Base-by-base conservation (phyloP, 2,329 filamentous ascomycete species). In the Coleophoma eucalyptorum region DNA sequence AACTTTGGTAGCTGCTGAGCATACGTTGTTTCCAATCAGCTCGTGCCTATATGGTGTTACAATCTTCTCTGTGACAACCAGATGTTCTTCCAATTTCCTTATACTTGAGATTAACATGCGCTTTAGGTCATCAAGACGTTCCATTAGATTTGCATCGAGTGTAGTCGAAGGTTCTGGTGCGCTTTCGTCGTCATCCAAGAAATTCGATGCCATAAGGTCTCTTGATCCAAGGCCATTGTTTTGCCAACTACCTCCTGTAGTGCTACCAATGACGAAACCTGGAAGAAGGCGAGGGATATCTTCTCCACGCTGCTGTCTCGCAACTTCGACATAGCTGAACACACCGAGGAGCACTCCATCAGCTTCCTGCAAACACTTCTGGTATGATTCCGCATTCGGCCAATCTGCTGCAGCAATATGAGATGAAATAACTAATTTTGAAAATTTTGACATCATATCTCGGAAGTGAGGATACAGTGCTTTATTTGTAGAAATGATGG, bases 371-470 rank as follows among this genome's bases (percentile, higher is more conserved):
- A 97, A 72, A 64, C 94, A 99, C 68, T 99, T 99, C 49, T 94
- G 87, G 54, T 93, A 89, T 1, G 93, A 95, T 69, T 99, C 94
- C 15, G 90, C 86, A 49, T 93, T 91, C 8, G 93, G 92, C 83
- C 91, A 97, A 71, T 99, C 94, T 33, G 93, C 90, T 5, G 93
- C 91, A 37, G 94, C 94, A 66, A 99, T 97, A 66, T 99, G 94
- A 13, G 94, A 97, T 3, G 94, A 99, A 45, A 99, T 86, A 42
- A 99, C 94, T 10, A 99, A 78, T 69, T 99, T 99, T n/a, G 94
- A 97, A 68, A 99, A 99, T 62, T 96, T 92, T 42, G 94, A 97
- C 94, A 99, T 99, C 86, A 97, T 97, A 66, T 97, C 94, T 49
- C 94, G 81, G 71, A 99, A 99, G 69, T 97, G 92, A 20, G 94